Conservation (phyloP, 495 filamentous ascomycete genomes). For the Pyronema omphalodes region DNA sequence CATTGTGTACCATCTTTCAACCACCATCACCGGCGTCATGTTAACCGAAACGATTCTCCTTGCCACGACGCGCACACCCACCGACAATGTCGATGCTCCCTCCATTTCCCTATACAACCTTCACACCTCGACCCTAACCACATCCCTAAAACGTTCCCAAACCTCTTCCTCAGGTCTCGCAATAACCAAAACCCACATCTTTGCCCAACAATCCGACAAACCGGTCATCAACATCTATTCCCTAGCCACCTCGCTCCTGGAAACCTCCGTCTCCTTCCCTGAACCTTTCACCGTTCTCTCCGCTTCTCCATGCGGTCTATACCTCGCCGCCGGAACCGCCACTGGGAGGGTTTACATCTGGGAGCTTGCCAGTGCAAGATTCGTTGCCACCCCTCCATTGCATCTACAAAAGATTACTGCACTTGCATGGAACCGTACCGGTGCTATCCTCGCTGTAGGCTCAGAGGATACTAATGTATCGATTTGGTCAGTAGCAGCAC, state of each 20-base stretch:
- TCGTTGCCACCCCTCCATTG: slow-evolving; percentile 67
- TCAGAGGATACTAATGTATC: slow-evolving; percentile 78
- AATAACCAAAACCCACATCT: slow-evolving; percentile 66
- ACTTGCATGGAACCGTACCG: slow-evolving; percentile 50
- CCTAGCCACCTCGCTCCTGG: neutral
- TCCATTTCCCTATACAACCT: slow-evolving; percentile 42
- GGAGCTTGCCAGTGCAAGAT: slow-evolving; percentile 83
- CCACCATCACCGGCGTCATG: slow-evolving; percentile 4
- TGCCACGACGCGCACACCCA: slow-evolving; percentile 7
- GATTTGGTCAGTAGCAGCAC: slow-evolving; percentile 62
- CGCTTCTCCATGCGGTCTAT: slow-evolving; percentile 39
- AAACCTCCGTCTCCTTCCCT: slow-evolving; percentile 15
- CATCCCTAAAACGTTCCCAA: slow-evolving; percentile 83
- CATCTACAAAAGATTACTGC: slow-evolving; percentile 75
- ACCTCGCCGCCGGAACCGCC: slow-evolving; percentile 68
- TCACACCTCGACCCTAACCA: slow-evolving; percentile 61
- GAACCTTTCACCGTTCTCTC: slow-evolving; percentile 62
- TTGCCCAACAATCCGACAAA: slow-evolving; percentile 77
- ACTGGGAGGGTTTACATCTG: slow-evolving; percentile 75
- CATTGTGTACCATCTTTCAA: too few species aligned
- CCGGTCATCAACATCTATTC: slow-evolving; percentile 83
- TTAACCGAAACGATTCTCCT: slow-evolving; percentile 21
- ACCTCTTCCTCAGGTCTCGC: slow-evolving; percentile 60
- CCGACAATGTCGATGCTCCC: slow-evolving; percentile 10
- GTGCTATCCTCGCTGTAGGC: slow-evolving; percentile 66